Conservation (phyloP, 2,329 filamentous ascomycete species). For the Claviceps purpurea region DNA sequence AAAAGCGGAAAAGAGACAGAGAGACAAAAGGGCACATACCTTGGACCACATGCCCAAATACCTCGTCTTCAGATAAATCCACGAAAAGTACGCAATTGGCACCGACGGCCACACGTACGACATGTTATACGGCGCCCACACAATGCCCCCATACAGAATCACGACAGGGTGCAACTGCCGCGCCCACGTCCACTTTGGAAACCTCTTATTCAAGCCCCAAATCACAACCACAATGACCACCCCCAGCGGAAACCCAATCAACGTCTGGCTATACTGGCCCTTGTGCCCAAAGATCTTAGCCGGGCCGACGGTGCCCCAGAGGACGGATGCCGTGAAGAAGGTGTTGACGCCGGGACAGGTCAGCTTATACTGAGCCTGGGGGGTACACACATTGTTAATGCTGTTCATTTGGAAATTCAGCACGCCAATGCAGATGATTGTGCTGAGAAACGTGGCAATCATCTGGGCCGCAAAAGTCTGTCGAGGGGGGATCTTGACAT, state of each 20-base stretch:
- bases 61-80: constrained; percentile 36
- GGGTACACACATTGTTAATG: constrained; percentile 35
- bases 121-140: constrained; percentile 37
- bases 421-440: constrained; percentile 35
- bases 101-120: constrained; percentile 38
- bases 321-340: constrained; percentile 41
- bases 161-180: constrained; percentile 35
- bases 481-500: constrained; percentile 48
- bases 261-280: constrained; percentile 33
- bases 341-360: constrained; percentile 40
- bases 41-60: constrained; percentile 39
- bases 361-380: constrained; percentile 32
- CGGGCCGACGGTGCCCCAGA: constrained; percentile 42
- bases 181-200: constrained; percentile 24
- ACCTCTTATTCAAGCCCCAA: constrained; percentile 25
- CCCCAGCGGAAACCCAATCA: constrained; percentile 38
- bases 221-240: constrained; percentile 30
- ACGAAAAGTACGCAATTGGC: constrained; percentile 38
- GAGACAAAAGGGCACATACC: constrained; percentile 14
- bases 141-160: constrained; percentile 31
- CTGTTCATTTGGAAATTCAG: constrained; percentile 35
- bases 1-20: no score
- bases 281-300: constrained; percentile 34
- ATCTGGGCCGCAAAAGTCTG: constrained; percentile 47
- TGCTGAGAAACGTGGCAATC: constrained; percentile 40